These are phyloP conservation scores for Teratosphaeria zuluensis DNA, from an alignment of 2,329 filamentous ascomycete species.

Conservation along the genomic window DNA sequence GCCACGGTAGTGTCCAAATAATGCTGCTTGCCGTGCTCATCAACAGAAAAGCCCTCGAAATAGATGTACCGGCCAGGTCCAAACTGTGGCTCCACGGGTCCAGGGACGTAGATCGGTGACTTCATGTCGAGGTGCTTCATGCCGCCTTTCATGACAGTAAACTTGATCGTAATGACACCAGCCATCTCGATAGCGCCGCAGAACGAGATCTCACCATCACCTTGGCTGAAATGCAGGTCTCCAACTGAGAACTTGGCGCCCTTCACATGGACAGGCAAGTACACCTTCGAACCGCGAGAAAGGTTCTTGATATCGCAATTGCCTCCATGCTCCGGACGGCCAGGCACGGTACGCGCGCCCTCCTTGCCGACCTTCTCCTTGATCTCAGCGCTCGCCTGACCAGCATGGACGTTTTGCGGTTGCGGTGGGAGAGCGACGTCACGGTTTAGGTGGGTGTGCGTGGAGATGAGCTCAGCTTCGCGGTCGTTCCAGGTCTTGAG, in stretches of 20 bases:
- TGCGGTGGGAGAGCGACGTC: slow-evolving; percentile 71
- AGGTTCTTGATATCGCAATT: slow-evolving; percentile 91
- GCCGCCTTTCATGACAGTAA: slow-evolving; percentile 76
- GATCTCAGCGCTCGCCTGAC: slow-evolving; percentile 46
- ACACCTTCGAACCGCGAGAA: slow-evolving; percentile 69
- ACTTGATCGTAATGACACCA: slow-evolving; percentile 80
- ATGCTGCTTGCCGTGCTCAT: slow-evolving; percentile 80
- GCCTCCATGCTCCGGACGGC: slow-evolving; percentile 76
- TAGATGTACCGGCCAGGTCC: slow-evolving; percentile 72
- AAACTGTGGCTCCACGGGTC: slow-evolving; percentile 81
- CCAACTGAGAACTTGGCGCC: slow-evolving; percentile 88
- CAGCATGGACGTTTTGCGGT: slow-evolving; percentile 62
- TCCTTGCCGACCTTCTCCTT: slow-evolving; percentile 62
- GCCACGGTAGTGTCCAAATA: slow-evolving; percentile 80
- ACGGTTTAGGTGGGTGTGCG: slow-evolving; percentile 54
- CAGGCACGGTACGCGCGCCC: slow-evolving; percentile 75
- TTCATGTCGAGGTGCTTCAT: slow-evolving; percentile 66
- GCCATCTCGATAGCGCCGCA: slow-evolving; percentile 81
- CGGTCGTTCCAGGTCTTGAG: slow-evolving; percentile 75
- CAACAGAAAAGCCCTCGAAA: slow-evolving; percentile 85
- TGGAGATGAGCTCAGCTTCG: slow-evolving; percentile 68
- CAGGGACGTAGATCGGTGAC: slow-evolving; percentile 74
- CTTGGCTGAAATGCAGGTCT: slow-evolving; percentile 68
- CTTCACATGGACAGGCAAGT: slow-evolving; percentile 74
- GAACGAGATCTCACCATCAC: slow-evolving; percentile 81